phyloP scores from a whole-genome alignment of 225 moss, liverwort and hornwort genomes.

The Marchantia paleacea region DNA sequence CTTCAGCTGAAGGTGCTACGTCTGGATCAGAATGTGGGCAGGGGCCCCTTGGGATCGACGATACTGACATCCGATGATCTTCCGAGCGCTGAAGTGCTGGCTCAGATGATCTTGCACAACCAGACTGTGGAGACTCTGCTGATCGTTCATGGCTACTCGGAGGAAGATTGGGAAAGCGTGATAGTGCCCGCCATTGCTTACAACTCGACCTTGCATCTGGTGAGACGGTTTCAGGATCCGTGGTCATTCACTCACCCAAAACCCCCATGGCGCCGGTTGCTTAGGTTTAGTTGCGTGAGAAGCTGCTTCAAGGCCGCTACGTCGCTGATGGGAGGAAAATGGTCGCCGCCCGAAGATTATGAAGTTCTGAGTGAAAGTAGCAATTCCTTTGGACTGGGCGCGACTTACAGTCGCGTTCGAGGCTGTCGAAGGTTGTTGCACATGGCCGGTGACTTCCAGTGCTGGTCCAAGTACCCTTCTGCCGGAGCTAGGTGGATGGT shows the following conservation, averaged over 20 bases:
- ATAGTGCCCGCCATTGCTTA: conserved; percentile 1
- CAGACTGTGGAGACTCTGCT: neutral
- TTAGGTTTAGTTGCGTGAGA: neutral
- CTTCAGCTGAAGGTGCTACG: neutral
- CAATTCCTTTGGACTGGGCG: neutral
- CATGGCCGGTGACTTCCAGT: conserved; percentile 4
- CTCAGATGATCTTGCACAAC: neutral
- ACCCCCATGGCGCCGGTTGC: neutral
- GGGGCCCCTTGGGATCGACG: neutral
- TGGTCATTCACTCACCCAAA: neutral
- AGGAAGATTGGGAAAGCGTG: conserved; percentile 4
- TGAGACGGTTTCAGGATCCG: neutral
- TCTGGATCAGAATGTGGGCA: neutral
- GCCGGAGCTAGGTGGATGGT: conserved; percentile 4
- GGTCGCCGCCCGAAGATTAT: neutral
- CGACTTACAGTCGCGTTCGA: neutral
- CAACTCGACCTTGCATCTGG: neutral
- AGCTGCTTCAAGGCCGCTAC: neutral
- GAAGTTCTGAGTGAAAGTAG: neutral
- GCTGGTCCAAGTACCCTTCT: conserved; percentile 6
- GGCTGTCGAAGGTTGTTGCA: conserved; percentile 1
- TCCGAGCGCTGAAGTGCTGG: neutral
- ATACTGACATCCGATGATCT: neutral
- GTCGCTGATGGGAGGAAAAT: neutral
- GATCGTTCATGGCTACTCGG: neutral